A percentile compares a stretch with the other conserved stretches of the same genome.
Conservation (phyloP, 2,329 filamentous ascomycete genomes). For the Ceratocystis huliohia region DNA sequence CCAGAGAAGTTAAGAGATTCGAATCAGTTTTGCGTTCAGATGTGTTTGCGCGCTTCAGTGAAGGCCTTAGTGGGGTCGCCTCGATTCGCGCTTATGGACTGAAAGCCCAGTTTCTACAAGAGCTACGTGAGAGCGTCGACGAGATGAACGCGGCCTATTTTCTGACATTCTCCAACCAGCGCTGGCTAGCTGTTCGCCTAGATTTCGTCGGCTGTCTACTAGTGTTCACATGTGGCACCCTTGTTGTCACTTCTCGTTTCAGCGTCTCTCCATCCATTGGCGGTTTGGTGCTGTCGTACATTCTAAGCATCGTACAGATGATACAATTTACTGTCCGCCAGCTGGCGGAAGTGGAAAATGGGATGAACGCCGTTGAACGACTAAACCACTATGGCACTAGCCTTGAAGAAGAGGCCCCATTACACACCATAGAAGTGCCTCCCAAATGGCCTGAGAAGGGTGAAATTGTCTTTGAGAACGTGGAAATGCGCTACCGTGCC, state of each 20-base stretch:
- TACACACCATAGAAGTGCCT: slow-evolving; percentile 61
- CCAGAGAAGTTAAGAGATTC: slow-evolving; percentile 86
- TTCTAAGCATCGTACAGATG: slow-evolving; percentile 86
- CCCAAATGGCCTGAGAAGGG: slow-evolving; percentile 75
- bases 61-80: slow-evolving; percentile 71
- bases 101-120: slow-evolving; percentile 56
- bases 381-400: slow-evolving; percentile 78
- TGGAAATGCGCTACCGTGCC: slow-evolving; percentile 65
- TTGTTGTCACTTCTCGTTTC: slow-evolving; percentile 87
- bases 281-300: slow-evolving; percentile 84
- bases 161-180: slow-evolving; percentile 86
- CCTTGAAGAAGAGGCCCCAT: slow-evolving; percentile 78
- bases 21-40: slow-evolving; percentile 77
- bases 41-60: slow-evolving; percentile 83
- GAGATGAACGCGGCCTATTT: slow-evolving; percentile 92
- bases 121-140: slow-evolving; percentile 63
- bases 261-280: slow-evolving; percentile 70
- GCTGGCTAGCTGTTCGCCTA: slow-evolving; percentile 77
- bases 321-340: slow-evolving; percentile 92
- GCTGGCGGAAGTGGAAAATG: slow-evolving; percentile 89
- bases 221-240: slow-evolving; percentile 75
- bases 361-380: slow-evolving; percentile 93
- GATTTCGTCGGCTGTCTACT: slow-evolving; percentile 74
- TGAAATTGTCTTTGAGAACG: slow-evolving; percentile 62
- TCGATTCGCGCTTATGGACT: slow-evolving; percentile 85